Base-by-base conservation (phyloP, 129 eudicot genomes). In the Calendula officinalis region DNA sequence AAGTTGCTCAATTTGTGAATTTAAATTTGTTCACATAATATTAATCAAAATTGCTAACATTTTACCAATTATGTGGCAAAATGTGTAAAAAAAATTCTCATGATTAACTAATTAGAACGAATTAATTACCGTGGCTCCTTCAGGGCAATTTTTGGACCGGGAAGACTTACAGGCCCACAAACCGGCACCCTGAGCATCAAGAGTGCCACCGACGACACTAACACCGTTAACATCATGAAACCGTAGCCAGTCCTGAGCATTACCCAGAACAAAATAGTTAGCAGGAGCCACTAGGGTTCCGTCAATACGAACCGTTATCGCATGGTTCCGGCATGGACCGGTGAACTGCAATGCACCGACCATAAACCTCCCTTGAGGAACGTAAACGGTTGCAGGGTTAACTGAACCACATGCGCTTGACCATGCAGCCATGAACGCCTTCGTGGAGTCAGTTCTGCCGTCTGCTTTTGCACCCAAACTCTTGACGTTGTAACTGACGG, bases 251-350 rank as follows among this genome's bases (percentile, higher is more conserved):
- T 46, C 60, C 0, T 54, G 69, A 7, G 56, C 42, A 14, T 66
- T 68, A 4, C 77, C 94, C 7, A 83, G 8, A 33, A 66, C 77
- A 27, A 60, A 16, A 56, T 71, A 83, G 44, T 90, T 72, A 0
- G 75, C 15, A 1, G 95, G 95, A 5, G 88, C 86, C 30, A 90
- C 78, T 8, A 90, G 72, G 38, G 86, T 82, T 8, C 95, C 97
- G 32, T 74, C 82, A 10, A 86, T 81, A 0, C 62, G 67, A 43
- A 90, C 14, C 1, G 67, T 62, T 4, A 83, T 81, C 30, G 61
- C 82, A 1, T 46, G 64, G 56, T 71, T 86, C 49, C 59, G 79
- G 63, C 97, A 90, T 8, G 77, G 72, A 34, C 79, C 90, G 0
- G 11, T 49, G 41, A 69, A 77, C 6, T 8, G 39, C 37, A 80